Conservation (phyloP, 345 rosid genomes). For the Excoecaria cochinchinensis region DNA sequence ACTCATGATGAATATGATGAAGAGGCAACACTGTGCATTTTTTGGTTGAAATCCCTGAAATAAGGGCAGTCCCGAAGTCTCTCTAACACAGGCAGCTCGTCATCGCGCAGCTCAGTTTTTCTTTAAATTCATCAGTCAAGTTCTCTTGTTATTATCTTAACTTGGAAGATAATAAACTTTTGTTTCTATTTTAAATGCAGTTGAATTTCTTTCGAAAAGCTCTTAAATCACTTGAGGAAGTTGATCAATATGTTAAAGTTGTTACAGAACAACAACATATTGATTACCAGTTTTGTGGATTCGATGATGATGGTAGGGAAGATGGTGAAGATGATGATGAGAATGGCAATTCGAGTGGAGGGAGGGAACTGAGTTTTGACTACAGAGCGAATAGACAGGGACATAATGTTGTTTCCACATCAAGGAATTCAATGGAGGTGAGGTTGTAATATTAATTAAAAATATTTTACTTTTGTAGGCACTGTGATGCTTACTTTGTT, state of each 20-base stretch:
- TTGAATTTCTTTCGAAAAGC: conserved; percentile 80
- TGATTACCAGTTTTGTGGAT: conserved; percentile 71
- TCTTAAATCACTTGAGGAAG: conserved; percentile 76
- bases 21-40: conserved; percentile 78
- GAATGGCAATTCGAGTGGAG: conserved; percentile 42
- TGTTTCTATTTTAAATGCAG: conserved; percentile 44
- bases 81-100: conserved; percentile 85
- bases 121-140: conserved; percentile 2
- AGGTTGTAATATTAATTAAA: too few species aligned
- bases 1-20: conserved; percentile 73
- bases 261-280: conserved; percentile 77
- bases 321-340: conserved; percentile 52
- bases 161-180: conserved; percentile 8
- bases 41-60: conserved; percentile 90
- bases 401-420: conserved; percentile 43
- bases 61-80: conserved; percentile 92
- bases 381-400: conserved; percentile 54
- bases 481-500: not conserved
- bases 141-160: conserved; percentile 4
- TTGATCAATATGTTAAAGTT: conserved; percentile 61
- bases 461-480: too few species aligned
- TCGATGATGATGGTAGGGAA: conserved; percentile 65
- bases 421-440: too few species aligned
- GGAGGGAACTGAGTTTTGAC: conserved; percentile 80
- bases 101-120: conserved; percentile 97